These are phyloP conservation scores for Anastatica hierochuntica DNA, from an alignment of 345 rosid species.

Conservation along the genomic window DNA sequence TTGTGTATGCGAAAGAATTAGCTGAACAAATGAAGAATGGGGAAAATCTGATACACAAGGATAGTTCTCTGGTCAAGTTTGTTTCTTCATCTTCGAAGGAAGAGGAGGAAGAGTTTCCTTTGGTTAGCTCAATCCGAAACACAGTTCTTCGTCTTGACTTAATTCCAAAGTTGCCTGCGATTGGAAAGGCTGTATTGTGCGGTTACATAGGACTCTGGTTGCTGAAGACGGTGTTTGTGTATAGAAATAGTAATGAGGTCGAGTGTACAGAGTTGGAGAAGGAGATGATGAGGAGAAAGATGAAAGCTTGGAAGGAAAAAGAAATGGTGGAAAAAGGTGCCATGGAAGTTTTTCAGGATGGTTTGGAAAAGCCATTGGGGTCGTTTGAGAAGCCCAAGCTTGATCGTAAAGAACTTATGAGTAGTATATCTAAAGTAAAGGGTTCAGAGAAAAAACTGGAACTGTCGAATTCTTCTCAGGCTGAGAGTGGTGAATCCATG, in stretches of 20 bases:
- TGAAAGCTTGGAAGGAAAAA: slow-evolving; percentile 49
- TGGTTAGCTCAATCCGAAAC: slow-evolving; percentile 28
- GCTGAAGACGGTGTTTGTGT: slow-evolving; percentile 33
- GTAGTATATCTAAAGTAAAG: slow-evolving; percentile 37
- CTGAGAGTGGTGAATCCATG: slow-evolving; percentile 18
- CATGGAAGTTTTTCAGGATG: slow-evolving; percentile 44
- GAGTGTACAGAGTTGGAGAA: slow-evolving; percentile 52
- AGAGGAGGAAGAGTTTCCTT: slow-evolving; percentile 25
- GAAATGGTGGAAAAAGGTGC: slow-evolving; percentile 36
- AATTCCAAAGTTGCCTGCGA: slow-evolving; percentile 30
- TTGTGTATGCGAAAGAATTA: slow-evolving; percentile 43
- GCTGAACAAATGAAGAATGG: slow-evolving; percentile 65
- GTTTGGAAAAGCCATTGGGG: slow-evolving; percentile 16
- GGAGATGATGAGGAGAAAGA: slow-evolving; percentile 86
- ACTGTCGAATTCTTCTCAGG: slow-evolving; percentile 27
- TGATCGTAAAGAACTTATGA: slow-evolving; percentile 46
- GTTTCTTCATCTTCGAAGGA: slow-evolving; percentile 22
- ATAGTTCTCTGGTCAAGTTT: slow-evolving; percentile 58
- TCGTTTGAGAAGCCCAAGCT: slow-evolving; percentile 46
- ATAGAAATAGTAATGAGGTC: slow-evolving; percentile 29
- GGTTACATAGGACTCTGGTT: slow-evolving; percentile 47
- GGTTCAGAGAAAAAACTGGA: slow-evolving; percentile 26
- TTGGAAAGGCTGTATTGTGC: slow-evolving; percentile 42
- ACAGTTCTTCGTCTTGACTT: slow-evolving; percentile 29
- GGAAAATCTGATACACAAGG: slow-evolving; percentile 44